Conservation (phyloP, 441 rosid genomes). For the Syzygium syzygioides region DNA sequence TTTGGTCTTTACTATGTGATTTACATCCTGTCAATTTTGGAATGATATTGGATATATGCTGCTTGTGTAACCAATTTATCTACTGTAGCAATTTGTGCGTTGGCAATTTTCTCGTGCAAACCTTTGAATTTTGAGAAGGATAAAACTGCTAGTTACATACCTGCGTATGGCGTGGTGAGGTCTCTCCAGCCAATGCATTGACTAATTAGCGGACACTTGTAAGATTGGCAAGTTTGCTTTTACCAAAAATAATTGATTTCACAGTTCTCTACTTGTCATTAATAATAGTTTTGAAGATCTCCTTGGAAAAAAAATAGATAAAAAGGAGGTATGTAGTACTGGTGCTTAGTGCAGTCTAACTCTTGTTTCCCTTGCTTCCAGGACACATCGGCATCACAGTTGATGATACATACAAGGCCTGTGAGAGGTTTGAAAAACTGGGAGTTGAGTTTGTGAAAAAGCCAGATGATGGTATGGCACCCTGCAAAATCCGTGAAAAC, state of each 20-base stretch:
- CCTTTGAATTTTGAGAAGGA: not conserved
- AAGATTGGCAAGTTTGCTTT: not conserved
- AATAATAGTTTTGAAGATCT: not conserved
- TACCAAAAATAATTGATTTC: not conserved
- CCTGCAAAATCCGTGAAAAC: not conserved
- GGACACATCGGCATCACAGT: slow-evolving; percentile 92
- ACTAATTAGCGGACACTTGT: not conserved
- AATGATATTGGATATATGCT: not conserved
- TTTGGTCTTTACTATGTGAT: not conserved
- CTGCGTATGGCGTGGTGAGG: not conserved
- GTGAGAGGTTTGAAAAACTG: slow-evolving; percentile 75
- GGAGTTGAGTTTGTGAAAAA: slow-evolving; percentile 89
- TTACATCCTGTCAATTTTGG: not conserved
- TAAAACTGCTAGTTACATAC: not conserved
- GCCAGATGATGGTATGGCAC: slow-evolving; percentile 58
- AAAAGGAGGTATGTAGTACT: not conserved
- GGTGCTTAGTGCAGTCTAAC: not conserved
- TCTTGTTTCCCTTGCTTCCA: slow-evolving; percentile 15
- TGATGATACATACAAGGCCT: slow-evolving; percentile 82
- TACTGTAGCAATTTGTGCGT: not conserved
- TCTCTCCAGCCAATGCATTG: not conserved
- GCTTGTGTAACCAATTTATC: not conserved
- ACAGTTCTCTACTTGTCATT: not conserved
- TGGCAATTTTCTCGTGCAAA: not conserved
- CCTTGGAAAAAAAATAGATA: not conserved